Evolutionary conservation across 2,329 filamentous ascomycete species (phyloP), one percentile per base, ranked within the genome.

Genomic region (Parastagonospora avenae): DNA sequence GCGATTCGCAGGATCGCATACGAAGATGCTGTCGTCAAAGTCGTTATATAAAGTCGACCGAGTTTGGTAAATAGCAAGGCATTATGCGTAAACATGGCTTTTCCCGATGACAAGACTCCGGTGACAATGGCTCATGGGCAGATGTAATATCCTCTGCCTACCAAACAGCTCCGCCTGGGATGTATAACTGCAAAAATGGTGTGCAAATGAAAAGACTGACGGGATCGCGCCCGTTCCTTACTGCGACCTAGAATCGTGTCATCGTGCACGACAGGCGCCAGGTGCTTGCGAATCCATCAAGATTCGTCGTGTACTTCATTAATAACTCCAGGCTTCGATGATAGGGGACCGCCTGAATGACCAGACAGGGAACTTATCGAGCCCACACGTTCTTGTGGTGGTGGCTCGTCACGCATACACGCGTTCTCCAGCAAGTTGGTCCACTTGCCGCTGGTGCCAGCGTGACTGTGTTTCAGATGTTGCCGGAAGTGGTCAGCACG

Each of bases 401-500:
- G 81, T 46, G 85, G 84, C 66, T 96, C 92, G 70, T 96, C 92
- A 73, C 92, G 86, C 91, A 97, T 96, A 77, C 94, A 99, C 4
- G 92, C 91, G 70, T 91, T 95, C 73, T 99, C 94, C 30, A 99
- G 81, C 82, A 96, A 92, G 74, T 97, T 97, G 10, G 94, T 99
- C 94, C 94, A 99, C 75, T 97, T 97, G 29, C 94, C 94, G 74
- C 92, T 97, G 0, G 91, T 93, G 31, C 94, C 94, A 32, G 90
- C 91, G 76, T 97, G 94, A 72, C 92, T 97, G 74, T 99, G 94
- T 80, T 97, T 99, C 51, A 99, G 80, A 76, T 99, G 94, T 75
- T 99, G 94, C 52, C 94, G 87, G 80, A 99, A 99, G 73, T 99
- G 94, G 74, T 99, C 94, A 30, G 94, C 94, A 32, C 94, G 85